Evolutionary conservation across 352 stramenopile species (phyloP).

Genomic region (Achlya hypogyna): DNA sequence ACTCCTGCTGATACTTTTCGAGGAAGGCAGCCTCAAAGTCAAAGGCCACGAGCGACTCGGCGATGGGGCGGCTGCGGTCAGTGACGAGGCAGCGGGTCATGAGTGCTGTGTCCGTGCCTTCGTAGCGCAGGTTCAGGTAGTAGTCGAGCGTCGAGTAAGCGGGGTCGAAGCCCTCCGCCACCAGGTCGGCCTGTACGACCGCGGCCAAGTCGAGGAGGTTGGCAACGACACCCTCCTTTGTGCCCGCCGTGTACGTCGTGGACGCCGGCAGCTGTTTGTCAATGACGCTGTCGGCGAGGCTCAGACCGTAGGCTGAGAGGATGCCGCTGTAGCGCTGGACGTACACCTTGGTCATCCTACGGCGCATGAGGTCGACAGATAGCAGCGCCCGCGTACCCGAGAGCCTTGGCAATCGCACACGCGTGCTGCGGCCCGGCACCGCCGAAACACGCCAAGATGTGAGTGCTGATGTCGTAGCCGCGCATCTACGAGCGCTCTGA

Average conservation of each 20-base stretch:
- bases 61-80: slow-evolving; percentile 28
- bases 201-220: slow-evolving; percentile 43
- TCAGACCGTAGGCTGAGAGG: slow-evolving; percentile 96
- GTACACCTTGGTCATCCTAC: slow-evolving; percentile 93
- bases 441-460: slow-evolving; percentile 97
- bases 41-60: slow-evolving; percentile 44
- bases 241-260: slow-evolving; percentile 39
- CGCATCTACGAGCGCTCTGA: slow-evolving; percentile 79
- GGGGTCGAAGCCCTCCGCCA: slow-evolving; percentile 67
- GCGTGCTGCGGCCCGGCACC: slow-evolving; percentile 97
- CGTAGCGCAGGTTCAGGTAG: slow-evolving; percentile 97
- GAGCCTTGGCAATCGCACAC: slow-evolving; percentile 92
- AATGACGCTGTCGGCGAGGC: slow-evolving; percentile 94
- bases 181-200: slow-evolving; percentile 67
- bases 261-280: slow-evolving; percentile 93
- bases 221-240: slow-evolving; percentile 40
- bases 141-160: slow-evolving; percentile 85
- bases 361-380: neutral
- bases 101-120: slow-evolving; percentile 96
- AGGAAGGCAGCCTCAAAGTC: slow-evolving; percentile 85
- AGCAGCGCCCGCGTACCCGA: slow-evolving; percentile 44
- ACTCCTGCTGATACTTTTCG: slow-evolving; percentile 93
- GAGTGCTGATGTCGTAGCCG: slow-evolving; percentile 94
- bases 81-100: slow-evolving; percentile 85
- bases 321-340: slow-evolving; percentile 98